Percentiles rank a stretch among this genome's conserved stretches.
Conservation (phyloP, 768 basidiomycete genomes). For the Rhizopogon rudus region DNA sequence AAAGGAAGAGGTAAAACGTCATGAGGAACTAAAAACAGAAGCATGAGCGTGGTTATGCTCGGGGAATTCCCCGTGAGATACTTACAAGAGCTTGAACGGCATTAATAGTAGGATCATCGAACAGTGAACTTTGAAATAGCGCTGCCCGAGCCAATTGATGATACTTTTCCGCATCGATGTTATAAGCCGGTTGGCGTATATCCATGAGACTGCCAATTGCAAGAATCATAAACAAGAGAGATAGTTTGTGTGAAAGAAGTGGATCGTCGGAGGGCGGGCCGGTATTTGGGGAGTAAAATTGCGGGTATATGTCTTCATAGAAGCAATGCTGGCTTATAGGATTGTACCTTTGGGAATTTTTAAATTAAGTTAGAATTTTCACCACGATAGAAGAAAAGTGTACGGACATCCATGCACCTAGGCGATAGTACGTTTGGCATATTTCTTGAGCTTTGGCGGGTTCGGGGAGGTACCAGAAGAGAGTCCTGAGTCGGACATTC, state of each 20-base stretch:
- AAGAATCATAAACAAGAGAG: slow-evolving; percentile 61
- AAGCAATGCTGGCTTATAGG: slow-evolving; percentile 58
- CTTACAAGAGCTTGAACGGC: slow-evolving; percentile 65
- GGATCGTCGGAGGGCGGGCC: slow-evolving; percentile 45
- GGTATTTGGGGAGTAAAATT: slow-evolving; percentile 48
- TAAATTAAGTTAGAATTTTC: slow-evolving; percentile 4
- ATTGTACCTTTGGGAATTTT: slow-evolving; percentile 47
- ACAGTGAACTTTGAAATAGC: slow-evolving; percentile 57
- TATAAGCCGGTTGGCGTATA: slow-evolving; percentile 49
- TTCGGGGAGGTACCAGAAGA: slow-evolving; percentile 69
- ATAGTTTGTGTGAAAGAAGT: slow-evolving; percentile 53
- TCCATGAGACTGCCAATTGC: slow-evolving; percentile 65
- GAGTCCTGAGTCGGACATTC: slow-evolving; percentile 45
- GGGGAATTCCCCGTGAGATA: slow-evolving; percentile 33
- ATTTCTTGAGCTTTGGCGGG: slow-evolving; percentile 56
- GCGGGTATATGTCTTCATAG: slow-evolving; percentile 51
- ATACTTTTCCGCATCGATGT: slow-evolving; percentile 65
- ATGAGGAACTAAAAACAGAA: slow-evolving; percentile 51
- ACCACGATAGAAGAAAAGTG: slow-evolving; percentile 3
- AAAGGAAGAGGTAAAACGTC: slow-evolving; percentile 65
- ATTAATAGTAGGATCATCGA: slow-evolving; percentile 63
- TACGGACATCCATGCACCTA: slow-evolving; percentile 69
- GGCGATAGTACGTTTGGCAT: slow-evolving; percentile 54
- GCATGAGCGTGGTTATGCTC: slow-evolving; percentile 24
- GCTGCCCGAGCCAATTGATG: slow-evolving; percentile 63